These are phyloP conservation scores for Lolium perenne DNA, from an alignment of 176 grass and related monocot species.

Conservation along the genomic window DNA sequence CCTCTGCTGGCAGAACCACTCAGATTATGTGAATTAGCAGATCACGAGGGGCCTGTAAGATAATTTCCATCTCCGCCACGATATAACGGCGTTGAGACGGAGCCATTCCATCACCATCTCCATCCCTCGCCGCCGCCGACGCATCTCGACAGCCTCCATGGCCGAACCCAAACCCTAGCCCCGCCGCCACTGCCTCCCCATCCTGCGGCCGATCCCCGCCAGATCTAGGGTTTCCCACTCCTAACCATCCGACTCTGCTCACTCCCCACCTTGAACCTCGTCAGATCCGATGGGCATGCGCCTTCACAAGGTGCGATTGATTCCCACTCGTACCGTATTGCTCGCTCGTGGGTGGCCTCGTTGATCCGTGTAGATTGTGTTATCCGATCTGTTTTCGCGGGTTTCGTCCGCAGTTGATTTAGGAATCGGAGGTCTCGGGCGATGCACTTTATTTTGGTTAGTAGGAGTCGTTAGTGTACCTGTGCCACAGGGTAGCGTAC, in stretches of 20 bases:
- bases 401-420: no score
- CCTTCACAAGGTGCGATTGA: not conserved
- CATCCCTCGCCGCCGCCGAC: not conserved
- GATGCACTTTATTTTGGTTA: no score
- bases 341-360: not conserved
- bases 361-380: not conserved
- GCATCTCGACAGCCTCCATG: not conserved
- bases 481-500: no score
- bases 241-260: no score
- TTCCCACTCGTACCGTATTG: not conserved
- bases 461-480: no score
- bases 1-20: no score
- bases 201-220: not conserved
- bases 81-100: slow-evolving; percentile 13
- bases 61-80: not conserved
- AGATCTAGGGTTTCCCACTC: not conserved
- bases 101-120: not conserved
- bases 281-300: not conserved
- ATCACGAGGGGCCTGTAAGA: no score
- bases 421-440: no score
- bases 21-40: no score
- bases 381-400: no score
- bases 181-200: not conserved
- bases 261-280: not conserved
- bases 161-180: slow-evolving; percentile 46